These are phyloP conservation scores for Cryphonectria carpinicola DNA, from an alignment of 2,329 filamentous ascomycete genomes.

Conservation along the genomic window DNA sequence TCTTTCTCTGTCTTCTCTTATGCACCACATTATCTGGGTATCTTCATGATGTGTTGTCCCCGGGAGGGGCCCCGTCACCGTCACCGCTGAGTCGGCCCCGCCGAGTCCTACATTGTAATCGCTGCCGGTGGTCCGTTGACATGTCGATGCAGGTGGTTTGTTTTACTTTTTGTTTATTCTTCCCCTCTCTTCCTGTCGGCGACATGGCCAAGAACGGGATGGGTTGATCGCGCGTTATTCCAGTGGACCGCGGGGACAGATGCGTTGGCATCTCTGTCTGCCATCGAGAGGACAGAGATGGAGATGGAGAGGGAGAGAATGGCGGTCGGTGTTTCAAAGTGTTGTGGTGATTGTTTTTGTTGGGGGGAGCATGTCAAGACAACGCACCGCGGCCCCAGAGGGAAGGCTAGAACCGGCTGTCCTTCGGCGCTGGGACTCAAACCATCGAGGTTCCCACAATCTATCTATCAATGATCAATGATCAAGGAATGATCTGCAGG, in stretches of 20 bases:
- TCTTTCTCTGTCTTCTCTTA: not conserved
- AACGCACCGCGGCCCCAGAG: not conserved
- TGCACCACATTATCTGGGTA: not conserved
- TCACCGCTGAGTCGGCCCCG: conserved; percentile 22
- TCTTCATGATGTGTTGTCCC: conserved; percentile 11
- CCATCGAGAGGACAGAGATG: not conserved
- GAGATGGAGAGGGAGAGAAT: not conserved
- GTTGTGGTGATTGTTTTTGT: not conserved
- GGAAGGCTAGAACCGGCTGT: not conserved
- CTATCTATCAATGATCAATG: not conserved
- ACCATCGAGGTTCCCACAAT: not conserved
- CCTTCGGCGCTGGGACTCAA: not conserved
- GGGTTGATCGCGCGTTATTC: not conserved
- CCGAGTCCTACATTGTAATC: conserved; percentile 8
- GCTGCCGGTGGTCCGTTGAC: not conserved
- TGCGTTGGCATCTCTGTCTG: not conserved
- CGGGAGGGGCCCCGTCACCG: conserved; percentile 6
- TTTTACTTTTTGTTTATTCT: not conserved
- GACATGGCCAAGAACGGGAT: conserved; percentile 3
- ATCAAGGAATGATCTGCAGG: not conserved
- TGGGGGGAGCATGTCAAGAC: not conserved
- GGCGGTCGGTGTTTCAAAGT: not conserved
- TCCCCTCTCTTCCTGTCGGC: not conserved
- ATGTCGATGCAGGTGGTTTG: not conserved
- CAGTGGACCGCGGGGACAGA: not conserved